phyloP scores from a whole-genome alignment of 352 stramenopile species.

The Aphanomyces astaci region DNA sequence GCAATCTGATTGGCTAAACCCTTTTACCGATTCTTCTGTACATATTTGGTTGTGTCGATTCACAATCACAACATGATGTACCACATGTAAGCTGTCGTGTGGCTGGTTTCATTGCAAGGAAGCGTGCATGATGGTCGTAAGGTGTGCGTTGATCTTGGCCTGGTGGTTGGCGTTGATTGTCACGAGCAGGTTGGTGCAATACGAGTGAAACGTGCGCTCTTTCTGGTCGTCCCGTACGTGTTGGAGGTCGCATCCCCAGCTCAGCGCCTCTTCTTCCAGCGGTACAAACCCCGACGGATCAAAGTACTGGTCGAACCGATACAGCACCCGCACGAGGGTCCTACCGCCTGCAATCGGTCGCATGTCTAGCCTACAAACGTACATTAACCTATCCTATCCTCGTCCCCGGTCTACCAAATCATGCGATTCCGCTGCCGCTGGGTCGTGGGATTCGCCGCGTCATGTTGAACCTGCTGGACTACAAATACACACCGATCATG shows the following conservation, averaged over 20 bases:
- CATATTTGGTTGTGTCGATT: too few relatives aligned
- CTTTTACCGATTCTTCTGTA: too few relatives aligned
- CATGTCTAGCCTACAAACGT: neutral
- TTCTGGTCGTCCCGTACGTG: neutral
- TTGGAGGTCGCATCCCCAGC: constrained; percentile 16
- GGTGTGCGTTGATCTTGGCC: neutral
- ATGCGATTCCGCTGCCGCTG: constrained; percentile 18
- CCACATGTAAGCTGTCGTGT: too few relatives aligned
- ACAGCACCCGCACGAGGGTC: constrained; percentile 14
- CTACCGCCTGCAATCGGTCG: neutral
- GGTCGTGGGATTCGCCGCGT: neutral
- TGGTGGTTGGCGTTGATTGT: constrained; percentile 1
- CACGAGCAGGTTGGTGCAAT: neutral
- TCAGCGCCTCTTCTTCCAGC: constrained; percentile 10
- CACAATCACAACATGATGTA: too few relatives aligned
- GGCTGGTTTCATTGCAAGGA: neutral
- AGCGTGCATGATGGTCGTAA: neutral
- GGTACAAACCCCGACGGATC: neutral
- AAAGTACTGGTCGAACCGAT: constrained; percentile 16
- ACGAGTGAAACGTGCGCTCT: neutral
- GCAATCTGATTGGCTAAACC: too few relatives aligned
- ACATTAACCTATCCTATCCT: too few relatives aligned
- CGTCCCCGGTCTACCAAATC: too few relatives aligned
- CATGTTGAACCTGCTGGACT: constrained; percentile 14
- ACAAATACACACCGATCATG: constrained; percentile 5